These are phyloP conservation scores for Boletus speciosus DNA, from an alignment of 768 basidiomycete species.

Conservation along the genomic window DNA sequence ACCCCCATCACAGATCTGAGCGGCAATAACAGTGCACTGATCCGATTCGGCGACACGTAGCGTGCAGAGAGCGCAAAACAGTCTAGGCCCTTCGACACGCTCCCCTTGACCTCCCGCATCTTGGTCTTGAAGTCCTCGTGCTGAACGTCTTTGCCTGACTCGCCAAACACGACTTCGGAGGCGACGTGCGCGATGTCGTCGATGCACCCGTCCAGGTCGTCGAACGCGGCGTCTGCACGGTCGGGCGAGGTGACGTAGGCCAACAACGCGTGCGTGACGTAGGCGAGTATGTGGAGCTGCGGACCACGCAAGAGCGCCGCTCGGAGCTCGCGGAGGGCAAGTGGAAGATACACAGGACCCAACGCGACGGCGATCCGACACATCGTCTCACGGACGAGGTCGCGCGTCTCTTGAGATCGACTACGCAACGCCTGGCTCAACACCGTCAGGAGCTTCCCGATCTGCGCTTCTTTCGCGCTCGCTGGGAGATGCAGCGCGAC, in stretches of 20 bases:
- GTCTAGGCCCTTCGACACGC: conserved; percentile 81
- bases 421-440: conserved; percentile 91
- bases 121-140: conserved; percentile 92
- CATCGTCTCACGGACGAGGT: conserved; percentile 78
- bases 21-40: conserved; percentile 74
- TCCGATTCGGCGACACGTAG: conserved; percentile 69
- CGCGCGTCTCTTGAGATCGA: conserved; percentile 88
- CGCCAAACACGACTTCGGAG: conserved; percentile 89
- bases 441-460: conserved; percentile 74
- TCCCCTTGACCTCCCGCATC: conserved; percentile 85
- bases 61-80: conserved; percentile 80
- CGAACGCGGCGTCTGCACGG: conserved; percentile 47
- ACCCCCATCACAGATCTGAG: conserved; percentile 82
- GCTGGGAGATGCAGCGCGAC: conserved; percentile 79
- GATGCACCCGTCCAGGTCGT: conserved; percentile 70
- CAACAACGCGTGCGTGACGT: conserved; percentile 76
- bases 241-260: conserved; percentile 72
- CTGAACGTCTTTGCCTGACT: conserved; percentile 85
- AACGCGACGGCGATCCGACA: conserved; percentile 72
- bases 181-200: conserved; percentile 77
- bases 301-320: conserved; percentile 85
- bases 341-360: conserved; percentile 70
- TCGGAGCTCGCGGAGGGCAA: conserved; percentile 77
- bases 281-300: conserved; percentile 89
- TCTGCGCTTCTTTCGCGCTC: conserved; percentile 58